Conservation (phyloP, 1,284 basidiomycete genomes). For the Rhodotorula glutinis region DNA sequence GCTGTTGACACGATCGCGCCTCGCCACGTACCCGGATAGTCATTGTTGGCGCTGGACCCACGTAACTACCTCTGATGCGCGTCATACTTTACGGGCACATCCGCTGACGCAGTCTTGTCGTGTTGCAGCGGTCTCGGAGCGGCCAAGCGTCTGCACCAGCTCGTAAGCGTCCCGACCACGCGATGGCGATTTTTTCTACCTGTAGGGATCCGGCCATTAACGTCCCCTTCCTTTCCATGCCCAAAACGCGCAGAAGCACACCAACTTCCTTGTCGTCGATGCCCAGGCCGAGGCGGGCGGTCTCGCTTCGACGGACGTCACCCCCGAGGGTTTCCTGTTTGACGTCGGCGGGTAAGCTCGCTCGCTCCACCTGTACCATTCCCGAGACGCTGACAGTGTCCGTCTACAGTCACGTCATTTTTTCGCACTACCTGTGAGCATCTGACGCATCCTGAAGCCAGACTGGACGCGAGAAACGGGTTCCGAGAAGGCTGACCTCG, state of each 20-base stretch:
- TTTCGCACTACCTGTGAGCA: conserved; percentile 53
- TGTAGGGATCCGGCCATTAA: background rate
- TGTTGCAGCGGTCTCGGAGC: conserved; percentile 54
- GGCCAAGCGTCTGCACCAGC: conserved; percentile 55
- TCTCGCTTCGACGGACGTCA: conserved; percentile 55
- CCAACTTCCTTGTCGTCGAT: conserved; percentile 52
- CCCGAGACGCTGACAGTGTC: background rate
- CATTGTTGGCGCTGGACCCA: conserved; percentile 50
- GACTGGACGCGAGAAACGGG: background rate
- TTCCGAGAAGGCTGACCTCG: background rate
- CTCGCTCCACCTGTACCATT: background rate
- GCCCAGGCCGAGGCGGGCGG: conserved; percentile 52
- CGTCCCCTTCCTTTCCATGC: background rate
- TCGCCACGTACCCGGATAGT: conserved; percentile 6
- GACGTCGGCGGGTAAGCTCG: conserved; percentile 50
- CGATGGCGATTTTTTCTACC: background rate
- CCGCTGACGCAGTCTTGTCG: background rate
- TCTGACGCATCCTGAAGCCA: background rate
- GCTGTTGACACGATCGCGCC: background rate
- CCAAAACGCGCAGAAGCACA: conserved; percentile 46
- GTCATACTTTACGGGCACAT: background rate
- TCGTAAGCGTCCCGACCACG: conserved; percentile 40
- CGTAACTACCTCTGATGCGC: conserved; percentile 25
- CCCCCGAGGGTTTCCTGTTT: conserved; percentile 56
- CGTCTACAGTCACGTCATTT: conserved; percentile 54